Evolutionary conservation across 345 rosid genomes (phyloP).

Genomic region (Linum usitatissimum): DNA sequence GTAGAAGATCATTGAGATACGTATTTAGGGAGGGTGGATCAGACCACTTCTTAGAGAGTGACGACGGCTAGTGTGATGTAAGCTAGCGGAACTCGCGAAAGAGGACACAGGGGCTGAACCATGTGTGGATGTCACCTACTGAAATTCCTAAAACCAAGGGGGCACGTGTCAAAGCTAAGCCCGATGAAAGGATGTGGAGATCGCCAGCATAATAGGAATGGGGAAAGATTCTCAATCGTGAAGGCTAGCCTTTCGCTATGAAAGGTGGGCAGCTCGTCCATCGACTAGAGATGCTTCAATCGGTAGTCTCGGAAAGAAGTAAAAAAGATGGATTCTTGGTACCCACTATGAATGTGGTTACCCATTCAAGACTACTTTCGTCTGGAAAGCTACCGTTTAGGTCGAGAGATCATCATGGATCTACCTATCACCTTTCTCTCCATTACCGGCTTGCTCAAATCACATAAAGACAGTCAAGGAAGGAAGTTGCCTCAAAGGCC

Average conservation of each 20-base stretch:
- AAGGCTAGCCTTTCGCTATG: constrained; percentile 1
- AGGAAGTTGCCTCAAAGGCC: constrained; percentile 1
- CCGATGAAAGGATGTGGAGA: constrained; percentile 1
- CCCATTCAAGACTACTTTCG: not conserved
- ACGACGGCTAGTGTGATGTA: not conserved
- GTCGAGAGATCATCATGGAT: not conserved
- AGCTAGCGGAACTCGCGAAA: not conserved
- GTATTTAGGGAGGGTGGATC: constrained; percentile 1
- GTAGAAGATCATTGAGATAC: not conserved
- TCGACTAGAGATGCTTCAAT: constrained; percentile 1
- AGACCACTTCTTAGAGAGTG: not conserved
- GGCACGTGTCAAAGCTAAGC: constrained; percentile 1
- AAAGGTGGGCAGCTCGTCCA: not conserved
- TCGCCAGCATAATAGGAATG: not conserved
- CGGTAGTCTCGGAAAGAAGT: not conserved
- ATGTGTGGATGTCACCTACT: not conserved
- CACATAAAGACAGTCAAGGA: not conserved
- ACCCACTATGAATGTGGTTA: not conserved
- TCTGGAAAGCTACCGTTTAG: constrained; percentile 1
- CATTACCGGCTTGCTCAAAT: not conserved
- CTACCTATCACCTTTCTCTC: constrained; percentile 1
- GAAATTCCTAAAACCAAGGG: not conserved
- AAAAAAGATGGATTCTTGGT: not conserved
- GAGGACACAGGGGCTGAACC: not conserved
- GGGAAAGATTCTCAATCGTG: not conserved